Conservation (phyloP, 1,139 yeast genomes). For the Geotrichum klebahnii region DNA sequence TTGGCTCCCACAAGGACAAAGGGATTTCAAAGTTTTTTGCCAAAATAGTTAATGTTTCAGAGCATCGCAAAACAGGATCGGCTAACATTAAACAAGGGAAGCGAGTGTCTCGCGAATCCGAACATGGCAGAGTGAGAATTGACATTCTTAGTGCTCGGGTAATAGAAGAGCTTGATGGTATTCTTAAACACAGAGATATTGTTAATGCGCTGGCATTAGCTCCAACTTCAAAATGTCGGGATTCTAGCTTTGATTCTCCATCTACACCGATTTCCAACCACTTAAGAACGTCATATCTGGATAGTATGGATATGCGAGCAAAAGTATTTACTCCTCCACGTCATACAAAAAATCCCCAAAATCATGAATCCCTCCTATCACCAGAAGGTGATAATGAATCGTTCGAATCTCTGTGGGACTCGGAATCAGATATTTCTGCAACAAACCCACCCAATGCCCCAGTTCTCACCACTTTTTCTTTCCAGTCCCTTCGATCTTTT, state of each 20-base stretch:
- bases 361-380: not conserved
- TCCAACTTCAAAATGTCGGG: not conserved
- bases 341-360: not conserved
- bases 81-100: not conserved
- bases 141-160: conserved; percentile 78
- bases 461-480: not conserved
- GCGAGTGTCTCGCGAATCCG: not conserved
- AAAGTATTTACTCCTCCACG: not conserved
- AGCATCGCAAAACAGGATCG: not conserved
- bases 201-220: not conserved
- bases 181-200: conserved; percentile 25
- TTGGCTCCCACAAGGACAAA: conserved; percentile 17
- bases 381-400: not conserved
- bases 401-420: conserved; percentile 2
- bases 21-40: conserved; percentile 16
- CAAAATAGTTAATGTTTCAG: conserved; percentile 11
- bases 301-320: conserved; percentile 15
- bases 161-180: conserved; percentile 60
- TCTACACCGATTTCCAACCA: not conserved
- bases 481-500: conserved; percentile 10
- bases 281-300: conserved; percentile 12
- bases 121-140: conserved; percentile 46
- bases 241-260: conserved; percentile 8
- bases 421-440: conserved; percentile 5
- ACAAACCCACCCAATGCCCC: not conserved